Evolutionary conservation across 179 eudicot species (phyloP), one percentile per base, ranked within the genome.

Genomic region (Pouteria campechiana): DNA sequence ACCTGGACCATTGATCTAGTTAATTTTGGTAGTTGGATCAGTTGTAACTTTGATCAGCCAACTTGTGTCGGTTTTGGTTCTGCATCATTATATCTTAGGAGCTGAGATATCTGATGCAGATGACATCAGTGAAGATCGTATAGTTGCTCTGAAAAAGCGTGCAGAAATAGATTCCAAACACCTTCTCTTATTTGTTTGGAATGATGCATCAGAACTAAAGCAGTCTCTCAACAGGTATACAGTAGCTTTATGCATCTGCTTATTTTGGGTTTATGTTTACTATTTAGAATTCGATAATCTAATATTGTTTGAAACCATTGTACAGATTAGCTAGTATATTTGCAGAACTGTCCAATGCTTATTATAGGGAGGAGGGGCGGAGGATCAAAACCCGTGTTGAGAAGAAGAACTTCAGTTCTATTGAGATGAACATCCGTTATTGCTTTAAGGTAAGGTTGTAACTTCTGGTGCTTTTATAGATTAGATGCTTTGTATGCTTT

Each of bases 401-500:
- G 50, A 86, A 64, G 67, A 90, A 77, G 58, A 90, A 46, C 56
- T 65, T 68, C 54, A 59, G 55, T 37, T 73, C 79, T 11, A 47
- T 78, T 16, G 96, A 87, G 76, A 60, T 82, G 74, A 60, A 76
- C 48, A 71, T 90, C 48, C 92, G 98, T 40, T 86, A 68, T 57
- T 79, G 85, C 69, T 86, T 86, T 54, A 90, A 90, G 78, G 96
- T 90, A 37, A 41, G 74, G n/a, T n/a, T n/a, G n/a, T n/a, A n/a
- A n/a, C n/a, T n/a, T n/a, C n/a, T n/a, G n/a, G n/a, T n/a, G n/a
- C n/a, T n/a, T n/a, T n/a, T n/a, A n/a, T n/a, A n/a, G n/a, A n/a
- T n/a, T n/a, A n/a, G n/a, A n/a, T n/a, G n/a, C n/a, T n/a, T n/a
- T n/a, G n/a, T n/a, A n/a, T n/a, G n/a, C n/a, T n/a, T n/a, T n/a